These are phyloP conservation scores for Trichophyton verrucosum DNA, from an alignment of 2,329 filamentous ascomycete genomes.

Conservation along the genomic window DNA sequence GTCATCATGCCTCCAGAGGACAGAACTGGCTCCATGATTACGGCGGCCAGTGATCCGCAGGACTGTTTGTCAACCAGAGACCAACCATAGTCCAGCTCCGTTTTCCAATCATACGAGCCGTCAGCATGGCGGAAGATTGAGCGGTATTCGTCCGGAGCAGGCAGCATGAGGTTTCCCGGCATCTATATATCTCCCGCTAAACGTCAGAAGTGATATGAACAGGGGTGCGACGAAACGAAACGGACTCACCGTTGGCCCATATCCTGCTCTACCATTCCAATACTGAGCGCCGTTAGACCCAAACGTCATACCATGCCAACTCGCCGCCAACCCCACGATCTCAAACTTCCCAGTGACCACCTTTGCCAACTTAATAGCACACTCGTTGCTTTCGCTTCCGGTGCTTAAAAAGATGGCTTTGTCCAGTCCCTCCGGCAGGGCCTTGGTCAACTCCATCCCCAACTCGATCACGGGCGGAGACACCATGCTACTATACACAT, in stretches of 20 bases:
- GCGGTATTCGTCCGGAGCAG: constrained; percentile 49
- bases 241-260: constrained; percentile 23
- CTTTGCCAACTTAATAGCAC: constrained; percentile 54
- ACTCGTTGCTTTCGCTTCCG: constrained; percentile 47
- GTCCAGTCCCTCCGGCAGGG: constrained; percentile 39
- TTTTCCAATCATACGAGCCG: constrained; percentile 53
- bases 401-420: constrained; percentile 49
- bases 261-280: constrained; percentile 39
- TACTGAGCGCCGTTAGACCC: constrained; percentile 43
- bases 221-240: neutral
- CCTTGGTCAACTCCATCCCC: constrained; percentile 37
- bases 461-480: constrained; percentile 46
- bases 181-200: constrained; percentile 20
- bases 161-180: constrained; percentile 47
- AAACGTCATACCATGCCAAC: constrained; percentile 50
- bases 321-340: constrained; percentile 47
- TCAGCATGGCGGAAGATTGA: constrained; percentile 49
- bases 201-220: neutral
- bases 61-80: constrained; percentile 47
- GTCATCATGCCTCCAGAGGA: constrained; percentile 49
- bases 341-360: constrained; percentile 53
- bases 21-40: constrained; percentile 51
- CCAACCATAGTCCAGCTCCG: constrained; percentile 52
- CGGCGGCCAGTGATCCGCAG: constrained; percentile 50
- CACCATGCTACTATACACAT: constrained; percentile 49